Evolutionary conservation across 345 rosid species (phyloP).

Genomic region (Euclidium syriacum): DNA sequence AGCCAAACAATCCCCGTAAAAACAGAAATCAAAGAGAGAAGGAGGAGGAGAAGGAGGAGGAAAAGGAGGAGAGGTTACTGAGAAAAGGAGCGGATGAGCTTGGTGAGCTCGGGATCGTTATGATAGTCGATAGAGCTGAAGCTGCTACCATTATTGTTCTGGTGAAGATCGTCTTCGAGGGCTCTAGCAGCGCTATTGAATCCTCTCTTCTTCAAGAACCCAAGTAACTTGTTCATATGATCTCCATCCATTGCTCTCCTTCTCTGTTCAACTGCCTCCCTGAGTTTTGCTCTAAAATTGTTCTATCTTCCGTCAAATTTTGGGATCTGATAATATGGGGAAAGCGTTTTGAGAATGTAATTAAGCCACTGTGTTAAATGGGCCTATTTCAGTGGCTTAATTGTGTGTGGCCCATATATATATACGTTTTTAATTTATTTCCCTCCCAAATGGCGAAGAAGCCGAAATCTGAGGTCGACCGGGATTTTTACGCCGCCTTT

Average conservation of each 20-base stretch:
- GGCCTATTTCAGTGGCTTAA: neutral
- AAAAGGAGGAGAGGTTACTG: conserved; percentile 38
- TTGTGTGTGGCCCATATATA: neutral
- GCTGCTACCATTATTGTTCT: conserved; percentile 32
- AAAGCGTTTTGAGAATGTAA: neutral
- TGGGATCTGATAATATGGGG: neutral
- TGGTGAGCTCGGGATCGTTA: conserved; percentile 66
- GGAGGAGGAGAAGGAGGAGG: neutral
- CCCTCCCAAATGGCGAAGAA: too few relatives aligned
- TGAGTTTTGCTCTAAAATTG: neutral
- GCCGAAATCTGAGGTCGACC: too few relatives aligned
- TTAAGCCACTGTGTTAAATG: neutral
- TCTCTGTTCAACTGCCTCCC: conserved; percentile 10
- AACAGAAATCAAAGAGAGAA: neutral
- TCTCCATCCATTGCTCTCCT: conserved; percentile 50
- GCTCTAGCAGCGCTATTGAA: conserved; percentile 50
- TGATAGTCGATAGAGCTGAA: conserved; percentile 39
- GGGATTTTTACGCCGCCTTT: too few relatives aligned
- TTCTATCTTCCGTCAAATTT: neutral
- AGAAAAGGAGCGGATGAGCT: conserved; percentile 65
- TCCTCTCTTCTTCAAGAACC: conserved; percentile 87
- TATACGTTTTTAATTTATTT: too few relatives aligned
- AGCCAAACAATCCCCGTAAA: neutral
- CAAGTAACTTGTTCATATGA: conserved; percentile 51
- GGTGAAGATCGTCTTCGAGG: conserved; percentile 54